Evolutionary conservation across 345 rosid genomes (phyloP), one percentile per base, ranked within the genome.

Genomic region (Litchi chinensis): DNA sequence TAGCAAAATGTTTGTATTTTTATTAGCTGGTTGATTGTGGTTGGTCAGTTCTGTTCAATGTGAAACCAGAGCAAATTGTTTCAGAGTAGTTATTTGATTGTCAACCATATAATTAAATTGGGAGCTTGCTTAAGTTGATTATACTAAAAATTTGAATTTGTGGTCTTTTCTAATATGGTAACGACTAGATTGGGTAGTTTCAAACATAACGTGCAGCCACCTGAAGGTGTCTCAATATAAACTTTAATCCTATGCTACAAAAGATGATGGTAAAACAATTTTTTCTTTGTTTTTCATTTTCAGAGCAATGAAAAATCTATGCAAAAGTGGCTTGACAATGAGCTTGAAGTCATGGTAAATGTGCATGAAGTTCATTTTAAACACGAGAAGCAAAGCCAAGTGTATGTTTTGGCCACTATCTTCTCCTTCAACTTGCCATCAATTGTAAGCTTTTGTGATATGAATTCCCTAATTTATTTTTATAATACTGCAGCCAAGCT

Each of bases 281-380:
- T 78, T 72, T 39, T 56, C 15, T 68, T 54, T 44, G 48, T 63
- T 21, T 76, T 73, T 48, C 50, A 70, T 71, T 68, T 76, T 80
- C 83, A 91, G 97, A 77, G 80, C 81, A 89, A 84, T 65, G 95
- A 89, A 79, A 91, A 89, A 82, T 75, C 81, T 82, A 81, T 91
- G 13, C 92, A 82, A 60, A 91, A 82, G 75, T 93, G 94, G 95
- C 82, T 93, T 84, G 95, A 91, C 74, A 86, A 89, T 79, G 95
- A 93, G 84, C 89, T 93, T 75, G 97, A 93, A 83, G 93, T 93
- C 79, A 77, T 84, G 86, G 89, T 79, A 76, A 93, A 93, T 71
- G 89, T 91, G 78, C 90, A 86, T 63, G 93, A 90, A 90, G 94
- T 93, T 81, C 95, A 91, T 74, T 84, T 76, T 72, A 90, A 90